Conservation (phyloP, 2,329 filamentous ascomycete species). For the Aspergillus japonicus region DNA sequence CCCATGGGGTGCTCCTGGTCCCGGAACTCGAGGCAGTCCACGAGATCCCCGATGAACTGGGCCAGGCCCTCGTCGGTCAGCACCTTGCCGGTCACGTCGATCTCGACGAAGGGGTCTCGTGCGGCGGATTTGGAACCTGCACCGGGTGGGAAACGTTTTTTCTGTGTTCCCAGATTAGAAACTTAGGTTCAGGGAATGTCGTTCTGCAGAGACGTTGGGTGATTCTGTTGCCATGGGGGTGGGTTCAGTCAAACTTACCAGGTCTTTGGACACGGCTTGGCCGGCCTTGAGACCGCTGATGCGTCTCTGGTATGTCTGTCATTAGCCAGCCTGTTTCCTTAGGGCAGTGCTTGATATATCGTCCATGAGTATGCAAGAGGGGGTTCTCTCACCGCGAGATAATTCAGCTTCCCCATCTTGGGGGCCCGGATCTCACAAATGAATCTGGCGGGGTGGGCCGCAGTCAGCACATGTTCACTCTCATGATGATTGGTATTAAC, state of each 20-base stretch:
- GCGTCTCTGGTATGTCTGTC: conserved; percentile 37
- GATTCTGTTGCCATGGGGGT: background rate
- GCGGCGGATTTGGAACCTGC: conserved; percentile 28
- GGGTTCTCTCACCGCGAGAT: conserved; percentile 36
- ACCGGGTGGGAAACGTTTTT: conserved; percentile 35
- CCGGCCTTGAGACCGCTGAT: conserved; percentile 48
- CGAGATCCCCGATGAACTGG: conserved; percentile 45
- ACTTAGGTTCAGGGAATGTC: background rate
- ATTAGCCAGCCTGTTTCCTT: conserved; percentile 16
- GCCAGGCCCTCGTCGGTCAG: conserved; percentile 49
- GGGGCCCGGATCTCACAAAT: background rate
- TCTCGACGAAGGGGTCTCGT: conserved; percentile 41
- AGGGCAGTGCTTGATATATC: background rate
- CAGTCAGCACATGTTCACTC: background rate
- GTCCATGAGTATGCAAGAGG: background rate
- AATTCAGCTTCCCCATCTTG: conserved; percentile 42
- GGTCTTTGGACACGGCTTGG: conserved; percentile 45
- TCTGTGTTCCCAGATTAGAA: conserved; percentile 24
- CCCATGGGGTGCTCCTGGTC: conserved; percentile 30
- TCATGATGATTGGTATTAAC: background rate
- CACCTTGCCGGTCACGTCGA: conserved; percentile 47
- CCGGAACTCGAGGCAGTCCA: conserved; percentile 38
- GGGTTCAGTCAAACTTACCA: conserved; percentile 30
- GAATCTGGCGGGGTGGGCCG: background rate
- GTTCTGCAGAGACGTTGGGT: background rate